Evolutionary conservation across 306 rosid species (phyloP).

Genomic region (Crotalaria pallida): DNA sequence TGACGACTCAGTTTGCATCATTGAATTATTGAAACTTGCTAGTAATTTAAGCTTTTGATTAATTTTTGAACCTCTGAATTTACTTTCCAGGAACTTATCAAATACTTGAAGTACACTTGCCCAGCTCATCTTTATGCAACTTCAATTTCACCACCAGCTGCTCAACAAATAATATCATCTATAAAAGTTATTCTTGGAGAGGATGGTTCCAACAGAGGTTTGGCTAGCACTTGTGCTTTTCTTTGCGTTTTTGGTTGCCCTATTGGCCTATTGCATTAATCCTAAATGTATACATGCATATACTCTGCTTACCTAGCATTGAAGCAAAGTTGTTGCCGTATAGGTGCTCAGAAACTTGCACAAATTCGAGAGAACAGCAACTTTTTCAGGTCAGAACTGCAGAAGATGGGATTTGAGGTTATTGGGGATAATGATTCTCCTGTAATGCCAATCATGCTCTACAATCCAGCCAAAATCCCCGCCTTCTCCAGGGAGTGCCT

Average conservation of each 20-base stretch:
- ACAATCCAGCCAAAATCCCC: slow-evolving; percentile 80
- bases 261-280: background rate
- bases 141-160: slow-evolving; percentile 85
- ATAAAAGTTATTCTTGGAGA: slow-evolving; percentile 72
- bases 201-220: slow-evolving; percentile 86
- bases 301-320: background rate
- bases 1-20: background rate
- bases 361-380: slow-evolving; percentile 71
- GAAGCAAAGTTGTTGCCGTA: background rate
- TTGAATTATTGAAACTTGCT: background rate
- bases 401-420: slow-evolving; percentile 77
- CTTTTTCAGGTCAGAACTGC: slow-evolving; percentile 76
- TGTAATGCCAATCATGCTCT: slow-evolving; percentile 80
- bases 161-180: slow-evolving; percentile 69
- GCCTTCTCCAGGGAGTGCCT: slow-evolving; percentile 86
- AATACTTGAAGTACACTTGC: slow-evolving; percentile 60
- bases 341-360: slow-evolving; percentile 77
- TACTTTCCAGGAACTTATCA: slow-evolving; percentile 51
- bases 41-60: background rate
- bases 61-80: background rate
- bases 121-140: slow-evolving; percentile 87
- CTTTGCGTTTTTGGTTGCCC: background rate
- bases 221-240: background rate
- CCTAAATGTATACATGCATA: background rate
- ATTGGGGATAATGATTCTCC: slow-evolving; percentile 69